A percentile compares a stretch with the other conserved stretches of the same genome.
These are phyloP conservation scores for Penicillium hordei DNA, from an alignment of 2,329 filamentous ascomycete genomes.

Conservation along the genomic window DNA sequence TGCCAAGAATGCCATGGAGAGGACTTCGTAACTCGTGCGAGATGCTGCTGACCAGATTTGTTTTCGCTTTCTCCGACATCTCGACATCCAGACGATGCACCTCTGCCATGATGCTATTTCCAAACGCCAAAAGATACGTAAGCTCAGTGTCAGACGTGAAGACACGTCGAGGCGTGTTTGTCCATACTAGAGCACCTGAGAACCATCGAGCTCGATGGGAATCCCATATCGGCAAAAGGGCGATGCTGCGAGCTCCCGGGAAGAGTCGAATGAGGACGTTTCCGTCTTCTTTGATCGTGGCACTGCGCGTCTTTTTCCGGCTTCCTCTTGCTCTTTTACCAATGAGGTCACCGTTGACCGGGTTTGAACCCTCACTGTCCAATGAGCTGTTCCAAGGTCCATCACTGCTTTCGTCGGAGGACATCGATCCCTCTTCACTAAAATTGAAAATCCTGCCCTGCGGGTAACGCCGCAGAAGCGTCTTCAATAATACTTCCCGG, in stretches of 20 bases:
- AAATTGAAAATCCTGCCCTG: conserved; percentile 25
- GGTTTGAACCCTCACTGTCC: background rate
- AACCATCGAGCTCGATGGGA: conserved; percentile 31
- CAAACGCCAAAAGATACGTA: conserved; percentile 31
- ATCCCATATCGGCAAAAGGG: conserved; percentile 37
- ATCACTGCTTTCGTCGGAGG: conserved; percentile 12
- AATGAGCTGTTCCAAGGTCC: background rate
- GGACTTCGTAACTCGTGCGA: conserved; percentile 39
- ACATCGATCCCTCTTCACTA: conserved; percentile 20
- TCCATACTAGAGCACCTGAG: conserved; percentile 32
- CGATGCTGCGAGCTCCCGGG: conserved; percentile 29
- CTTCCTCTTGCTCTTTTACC: background rate
- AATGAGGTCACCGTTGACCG: background rate
- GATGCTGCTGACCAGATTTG: conserved; percentile 36
- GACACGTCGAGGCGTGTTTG: conserved; percentile 21
- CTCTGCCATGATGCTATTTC: conserved; percentile 38
- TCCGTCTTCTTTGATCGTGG: conserved; percentile 18
- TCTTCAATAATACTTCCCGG: conserved; percentile 15
- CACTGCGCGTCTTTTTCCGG: conserved; percentile 15
- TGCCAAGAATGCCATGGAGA: conserved; percentile 39
- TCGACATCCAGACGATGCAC: conserved; percentile 32
- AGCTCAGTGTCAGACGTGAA: conserved; percentile 31
- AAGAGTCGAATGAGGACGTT: conserved; percentile 22
- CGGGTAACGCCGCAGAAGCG: conserved; percentile 22
- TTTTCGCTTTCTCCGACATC: conserved; percentile 34